phyloP scores from a whole-genome alignment of 2,329 filamentous ascomycete genomes.

The Dactylonectria macrodidyma region DNA sequence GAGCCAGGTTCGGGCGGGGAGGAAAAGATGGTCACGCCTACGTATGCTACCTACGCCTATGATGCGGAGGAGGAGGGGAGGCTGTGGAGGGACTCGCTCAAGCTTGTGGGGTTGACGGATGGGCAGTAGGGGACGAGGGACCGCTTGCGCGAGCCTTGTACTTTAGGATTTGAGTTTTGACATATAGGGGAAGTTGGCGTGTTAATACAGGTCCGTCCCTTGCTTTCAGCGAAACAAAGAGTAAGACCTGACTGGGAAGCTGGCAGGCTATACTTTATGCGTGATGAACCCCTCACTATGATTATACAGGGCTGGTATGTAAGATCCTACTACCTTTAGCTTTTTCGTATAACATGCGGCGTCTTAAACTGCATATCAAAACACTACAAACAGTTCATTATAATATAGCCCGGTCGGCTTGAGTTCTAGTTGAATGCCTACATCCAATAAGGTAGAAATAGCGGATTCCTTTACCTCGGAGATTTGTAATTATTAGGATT shows the following conservation, averaged over 20 bases:
- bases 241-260: not conserved
- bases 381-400: not conserved
- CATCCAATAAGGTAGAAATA: not conserved
- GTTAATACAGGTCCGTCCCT: not conserved
- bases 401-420: not conserved
- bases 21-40: not conserved
- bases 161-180: not conserved
- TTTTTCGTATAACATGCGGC: not conserved
- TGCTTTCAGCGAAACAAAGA: not conserved
- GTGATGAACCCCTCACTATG: not conserved
- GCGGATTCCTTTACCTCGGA: not conserved
- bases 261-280: not conserved
- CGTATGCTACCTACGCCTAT: slow-evolving; percentile 1
- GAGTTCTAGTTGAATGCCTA: not conserved
- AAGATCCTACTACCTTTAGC: not conserved
- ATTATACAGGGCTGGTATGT: not conserved
- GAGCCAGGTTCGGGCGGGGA: not conserved
- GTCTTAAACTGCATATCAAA: not conserved
- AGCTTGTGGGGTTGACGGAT: not conserved
- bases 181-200: not conserved
- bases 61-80: not conserved
- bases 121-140: not conserved
- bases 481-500: not conserved
- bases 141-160: not conserved
- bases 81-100: slow-evolving; percentile 1